phyloP scores from a whole-genome alignment of 176 grass and related monocot genomes.

The Phoenix roebelenii region DNA sequence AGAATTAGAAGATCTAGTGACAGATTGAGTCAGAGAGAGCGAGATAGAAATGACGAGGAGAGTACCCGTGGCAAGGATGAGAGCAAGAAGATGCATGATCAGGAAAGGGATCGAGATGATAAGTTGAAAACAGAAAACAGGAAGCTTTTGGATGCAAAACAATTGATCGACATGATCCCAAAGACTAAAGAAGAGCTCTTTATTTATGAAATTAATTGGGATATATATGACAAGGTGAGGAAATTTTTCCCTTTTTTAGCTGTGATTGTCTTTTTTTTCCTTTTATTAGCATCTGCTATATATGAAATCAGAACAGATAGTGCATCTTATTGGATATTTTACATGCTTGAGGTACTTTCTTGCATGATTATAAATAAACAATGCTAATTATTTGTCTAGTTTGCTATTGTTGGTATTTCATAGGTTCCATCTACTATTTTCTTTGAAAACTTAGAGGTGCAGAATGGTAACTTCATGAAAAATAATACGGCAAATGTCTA shows the following conservation, averaged over 20 bases:
- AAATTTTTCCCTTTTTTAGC: conserved; percentile 16
- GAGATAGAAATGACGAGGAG: conserved; percentile 44
- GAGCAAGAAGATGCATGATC: conserved; percentile 33
- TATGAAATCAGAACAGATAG: no score
- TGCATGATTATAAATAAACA: no score
- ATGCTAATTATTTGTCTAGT: background rate
- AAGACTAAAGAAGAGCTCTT: conserved; percentile 97
- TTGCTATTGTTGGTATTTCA: no score
- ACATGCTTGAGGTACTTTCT: no score
- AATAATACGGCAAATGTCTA: no score
- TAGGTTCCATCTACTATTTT: no score
- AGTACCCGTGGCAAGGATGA: conserved; percentile 26
- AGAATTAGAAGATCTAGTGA: conserved; percentile 59
- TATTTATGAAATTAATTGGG: conserved; percentile 89
- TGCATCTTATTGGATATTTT: no score
- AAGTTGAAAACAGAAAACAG: conserved; percentile 67
- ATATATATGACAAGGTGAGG: conserved; percentile 85
- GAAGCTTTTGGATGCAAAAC: conserved; percentile 90
- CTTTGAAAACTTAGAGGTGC: no score
- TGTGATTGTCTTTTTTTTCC: background rate
- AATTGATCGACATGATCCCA: conserved; percentile 98
- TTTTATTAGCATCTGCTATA: no score
- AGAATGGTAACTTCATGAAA: no score
- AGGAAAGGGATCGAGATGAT: conserved; percentile 45
- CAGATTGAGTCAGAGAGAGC: conserved; percentile 50